These are phyloP conservation scores for Malus hybrid DNA, from an alignment of 331 rosid genomes.

Conservation along the genomic window DNA sequence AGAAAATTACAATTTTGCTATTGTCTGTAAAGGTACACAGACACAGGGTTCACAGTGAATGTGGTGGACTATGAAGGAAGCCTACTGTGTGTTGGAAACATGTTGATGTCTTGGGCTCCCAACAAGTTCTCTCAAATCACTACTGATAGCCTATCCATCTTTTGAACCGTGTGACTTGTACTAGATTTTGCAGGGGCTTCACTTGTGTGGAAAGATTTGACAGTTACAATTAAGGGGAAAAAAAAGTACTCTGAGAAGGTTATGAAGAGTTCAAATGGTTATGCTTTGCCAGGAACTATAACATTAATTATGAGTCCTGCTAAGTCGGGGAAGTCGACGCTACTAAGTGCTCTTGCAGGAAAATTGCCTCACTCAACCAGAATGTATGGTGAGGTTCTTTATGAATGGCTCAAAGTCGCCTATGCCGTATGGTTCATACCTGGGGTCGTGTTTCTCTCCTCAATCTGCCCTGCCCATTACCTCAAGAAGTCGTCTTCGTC, in stretches of 20 bases:
- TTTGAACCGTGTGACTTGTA: conserved; percentile 58
- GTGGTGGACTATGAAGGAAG: conserved; percentile 84
- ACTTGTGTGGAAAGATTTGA: conserved; percentile 92
- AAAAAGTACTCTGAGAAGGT: conserved; percentile 91
- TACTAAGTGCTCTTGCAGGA: conserved; percentile 87
- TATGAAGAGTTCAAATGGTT: conserved; percentile 92
- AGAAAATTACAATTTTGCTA: neutral
- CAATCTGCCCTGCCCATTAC: conserved; percentile 54
- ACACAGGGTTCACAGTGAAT: conserved; percentile 75
- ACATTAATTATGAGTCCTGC: conserved; percentile 97
- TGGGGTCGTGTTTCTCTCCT: too few relatives aligned
- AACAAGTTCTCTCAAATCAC: conserved; percentile 56
- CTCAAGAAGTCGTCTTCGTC: conserved; percentile 39
- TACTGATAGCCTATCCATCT: conserved; percentile 66
- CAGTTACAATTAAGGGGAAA: conserved; percentile 82
- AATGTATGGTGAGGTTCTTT: conserved; percentile 81
- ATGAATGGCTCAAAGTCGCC: conserved; percentile 64
- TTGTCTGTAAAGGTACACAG: conserved; percentile 33
- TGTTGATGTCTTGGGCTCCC: conserved; percentile 87
- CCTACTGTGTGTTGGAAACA: conserved; percentile 80
- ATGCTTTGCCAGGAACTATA: conserved; percentile 94
- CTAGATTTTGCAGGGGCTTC: conserved; percentile 81
- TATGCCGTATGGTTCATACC: conserved; percentile 80
- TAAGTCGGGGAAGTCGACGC: conserved; percentile 89
- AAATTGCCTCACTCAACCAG: conserved; percentile 72